Conservation (phyloP, 768 basidiomycete genomes). For the Hirschioporus abietinus region DNA sequence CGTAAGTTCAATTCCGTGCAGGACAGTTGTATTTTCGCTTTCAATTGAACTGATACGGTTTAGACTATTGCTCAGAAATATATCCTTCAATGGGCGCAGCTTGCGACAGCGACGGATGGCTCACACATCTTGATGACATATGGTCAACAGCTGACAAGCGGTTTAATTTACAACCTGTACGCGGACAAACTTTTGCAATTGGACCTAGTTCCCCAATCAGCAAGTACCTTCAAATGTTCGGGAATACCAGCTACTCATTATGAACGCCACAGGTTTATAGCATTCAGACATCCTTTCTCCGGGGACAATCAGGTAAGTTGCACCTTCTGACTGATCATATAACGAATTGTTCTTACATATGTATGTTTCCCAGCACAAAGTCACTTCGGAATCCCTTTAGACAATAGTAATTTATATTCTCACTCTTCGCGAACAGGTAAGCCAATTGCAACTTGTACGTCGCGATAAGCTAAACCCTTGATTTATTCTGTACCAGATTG, state of each 20-base stretch:
- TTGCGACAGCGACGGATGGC: background rate
- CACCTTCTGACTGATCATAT: background rate
- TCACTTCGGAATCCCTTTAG: background rate
- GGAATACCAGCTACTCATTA: too few relatives aligned
- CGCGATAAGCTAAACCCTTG: too few relatives aligned
- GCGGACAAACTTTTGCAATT: background rate
- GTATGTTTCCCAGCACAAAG: background rate
- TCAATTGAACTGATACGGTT: background rate
- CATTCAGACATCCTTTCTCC: too few relatives aligned
- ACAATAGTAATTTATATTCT: background rate
- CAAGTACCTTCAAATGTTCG: too few relatives aligned
- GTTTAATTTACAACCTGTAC: background rate
- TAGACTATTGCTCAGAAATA: background rate
- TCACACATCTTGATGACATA: background rate
- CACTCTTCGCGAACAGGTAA: background rate
- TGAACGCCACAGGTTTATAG: conserved; percentile 33
- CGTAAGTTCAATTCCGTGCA: conserved; percentile 16
- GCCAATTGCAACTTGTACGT: too few relatives aligned
- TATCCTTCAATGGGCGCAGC: background rate
- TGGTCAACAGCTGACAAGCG: background rate
- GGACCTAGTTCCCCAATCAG: conserved; percentile 11
- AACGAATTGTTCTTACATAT: background rate
- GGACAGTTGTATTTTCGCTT: background rate
- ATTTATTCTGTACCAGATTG: too few relatives aligned
- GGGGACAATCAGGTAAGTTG: too few relatives aligned